phyloP scores from a whole-genome alignment of 208 protist genomes.

The Trichomonas vaginalis region DNA sequence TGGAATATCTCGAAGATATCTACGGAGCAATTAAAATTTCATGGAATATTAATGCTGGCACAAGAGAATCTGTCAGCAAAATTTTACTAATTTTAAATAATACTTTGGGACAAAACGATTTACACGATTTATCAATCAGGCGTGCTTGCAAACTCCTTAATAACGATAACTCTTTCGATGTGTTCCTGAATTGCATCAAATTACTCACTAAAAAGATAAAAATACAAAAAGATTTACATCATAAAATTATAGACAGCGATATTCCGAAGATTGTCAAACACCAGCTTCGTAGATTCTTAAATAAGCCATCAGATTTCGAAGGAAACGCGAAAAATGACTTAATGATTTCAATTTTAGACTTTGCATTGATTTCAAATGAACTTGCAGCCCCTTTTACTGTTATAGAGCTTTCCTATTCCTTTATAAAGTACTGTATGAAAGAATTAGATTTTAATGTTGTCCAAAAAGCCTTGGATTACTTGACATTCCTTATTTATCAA shows the following conservation, averaged over 20 bases:
- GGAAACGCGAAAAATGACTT: not conserved
- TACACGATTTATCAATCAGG: not conserved
- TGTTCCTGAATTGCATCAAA: not conserved
- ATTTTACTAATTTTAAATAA: not conserved
- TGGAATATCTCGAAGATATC: not conserved
- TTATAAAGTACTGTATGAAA: not conserved
- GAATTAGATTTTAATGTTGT: not conserved
- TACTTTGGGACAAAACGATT: not conserved
- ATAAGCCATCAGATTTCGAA: not conserved
- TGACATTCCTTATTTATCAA: not conserved
- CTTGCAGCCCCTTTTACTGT: not conserved
- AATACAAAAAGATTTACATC: not conserved
- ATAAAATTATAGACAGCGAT: not conserved
- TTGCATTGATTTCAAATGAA: not conserved
- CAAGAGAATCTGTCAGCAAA: not conserved
- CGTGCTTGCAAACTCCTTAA: not conserved
- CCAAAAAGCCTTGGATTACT: not conserved
- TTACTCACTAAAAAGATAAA: not conserved
- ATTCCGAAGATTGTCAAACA: not conserved
- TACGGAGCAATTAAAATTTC: not conserved
- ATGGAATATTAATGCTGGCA: not conserved
- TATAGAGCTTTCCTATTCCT: not conserved
- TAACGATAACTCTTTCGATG: not conserved
- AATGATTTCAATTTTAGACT: not conserved
- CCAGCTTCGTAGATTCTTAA: not conserved